Evolutionary conservation across 257 asterid genomes (phyloP).

Genomic region (Phtheirospermum japonicum): DNA sequence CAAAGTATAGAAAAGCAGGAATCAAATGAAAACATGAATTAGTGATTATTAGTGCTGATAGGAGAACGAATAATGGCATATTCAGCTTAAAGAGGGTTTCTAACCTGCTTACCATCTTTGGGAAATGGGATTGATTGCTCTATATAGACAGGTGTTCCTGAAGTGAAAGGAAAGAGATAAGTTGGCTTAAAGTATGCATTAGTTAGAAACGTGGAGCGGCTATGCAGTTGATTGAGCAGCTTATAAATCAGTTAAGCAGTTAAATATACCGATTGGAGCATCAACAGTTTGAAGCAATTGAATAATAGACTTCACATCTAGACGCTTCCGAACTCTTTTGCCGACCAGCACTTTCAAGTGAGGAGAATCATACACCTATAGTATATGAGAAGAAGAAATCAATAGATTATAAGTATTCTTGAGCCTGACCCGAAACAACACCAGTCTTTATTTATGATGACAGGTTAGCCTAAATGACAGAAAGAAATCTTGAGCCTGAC

Average conservation of each 20-base stretch:
- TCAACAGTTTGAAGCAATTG: slow-evolving; percentile 66
- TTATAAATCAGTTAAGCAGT: slow-evolving; percentile 21
- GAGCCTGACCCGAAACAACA: too few species aligned
- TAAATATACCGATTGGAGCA: slow-evolving; percentile 62
- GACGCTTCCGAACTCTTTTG: slow-evolving; percentile 56
- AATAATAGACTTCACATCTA: slow-evolving; percentile 69
- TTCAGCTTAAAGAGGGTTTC: slow-evolving; percentile 28
- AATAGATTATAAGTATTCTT: too few species aligned
- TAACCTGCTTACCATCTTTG: slow-evolving; percentile 95
- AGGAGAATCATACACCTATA: slow-evolving; percentile 82
- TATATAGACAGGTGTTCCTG: slow-evolving; percentile 82
- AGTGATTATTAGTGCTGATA: slow-evolving; percentile 13
- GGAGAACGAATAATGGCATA: slow-evolving; percentile 7
- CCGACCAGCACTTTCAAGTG: slow-evolving; percentile 63
- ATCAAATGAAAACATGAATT: not conserved
- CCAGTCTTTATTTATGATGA: not conserved
- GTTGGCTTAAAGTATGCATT: slow-evolving; percentile 20
- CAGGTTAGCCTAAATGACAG: not conserved
- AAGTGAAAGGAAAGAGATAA: slow-evolving; percentile 27
- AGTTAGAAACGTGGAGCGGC: slow-evolving; percentile 18
- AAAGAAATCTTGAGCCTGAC: slow-evolving; percentile 3
- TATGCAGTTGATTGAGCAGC: not conserved
- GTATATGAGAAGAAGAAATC: too few species aligned
- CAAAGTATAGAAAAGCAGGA: not conserved
- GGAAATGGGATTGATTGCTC: slow-evolving; percentile 88